These are phyloP conservation scores for Solanum tarapatanum DNA, from an alignment of 257 asterid species.

Conservation along the genomic window DNA sequence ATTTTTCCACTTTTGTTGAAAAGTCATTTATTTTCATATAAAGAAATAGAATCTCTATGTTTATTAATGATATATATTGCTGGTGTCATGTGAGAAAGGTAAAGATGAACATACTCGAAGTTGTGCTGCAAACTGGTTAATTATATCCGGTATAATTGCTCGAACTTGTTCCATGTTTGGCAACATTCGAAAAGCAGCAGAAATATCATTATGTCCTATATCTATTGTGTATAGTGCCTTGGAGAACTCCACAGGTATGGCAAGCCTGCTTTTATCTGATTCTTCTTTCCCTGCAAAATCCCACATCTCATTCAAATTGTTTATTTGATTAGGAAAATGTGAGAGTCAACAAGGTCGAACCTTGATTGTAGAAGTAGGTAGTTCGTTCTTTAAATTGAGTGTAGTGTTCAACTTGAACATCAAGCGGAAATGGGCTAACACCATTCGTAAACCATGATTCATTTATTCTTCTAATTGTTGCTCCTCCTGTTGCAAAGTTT, in stretches of 20 bases:
- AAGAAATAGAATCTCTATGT: too few relatives aligned
- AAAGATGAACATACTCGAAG: conserved; percentile 15
- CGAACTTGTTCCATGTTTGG: conserved; percentile 12
- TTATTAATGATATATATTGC: too few relatives aligned
- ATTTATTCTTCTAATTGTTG: conserved; percentile 24
- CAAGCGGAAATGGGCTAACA: conserved; percentile 37
- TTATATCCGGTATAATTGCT: conserved; percentile 18
- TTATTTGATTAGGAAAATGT: background rate
- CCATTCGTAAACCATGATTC: conserved; percentile 21
- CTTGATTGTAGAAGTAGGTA: conserved; percentile 25
- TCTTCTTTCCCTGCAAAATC: conserved; percentile 10
- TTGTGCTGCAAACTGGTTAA: conserved; percentile 23
- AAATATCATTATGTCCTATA: conserved; percentile 41
- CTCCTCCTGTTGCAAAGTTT: conserved; percentile 37
- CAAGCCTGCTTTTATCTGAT: conserved; percentile 10
- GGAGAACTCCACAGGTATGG: conserved; percentile 30
- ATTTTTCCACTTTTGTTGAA: background rate
- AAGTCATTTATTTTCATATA: background rate
- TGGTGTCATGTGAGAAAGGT: too few relatives aligned
- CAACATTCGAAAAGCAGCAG: conserved; percentile 20
- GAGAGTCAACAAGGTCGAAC: background rate
- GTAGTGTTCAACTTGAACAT: conserved; percentile 30
- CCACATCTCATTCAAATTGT: background rate
- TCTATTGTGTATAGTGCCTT: conserved; percentile 37
- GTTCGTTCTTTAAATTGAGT: conserved; percentile 33